phyloP scores from a whole-genome alignment of 257 asterid genomes.

The Plantago major region DNA sequence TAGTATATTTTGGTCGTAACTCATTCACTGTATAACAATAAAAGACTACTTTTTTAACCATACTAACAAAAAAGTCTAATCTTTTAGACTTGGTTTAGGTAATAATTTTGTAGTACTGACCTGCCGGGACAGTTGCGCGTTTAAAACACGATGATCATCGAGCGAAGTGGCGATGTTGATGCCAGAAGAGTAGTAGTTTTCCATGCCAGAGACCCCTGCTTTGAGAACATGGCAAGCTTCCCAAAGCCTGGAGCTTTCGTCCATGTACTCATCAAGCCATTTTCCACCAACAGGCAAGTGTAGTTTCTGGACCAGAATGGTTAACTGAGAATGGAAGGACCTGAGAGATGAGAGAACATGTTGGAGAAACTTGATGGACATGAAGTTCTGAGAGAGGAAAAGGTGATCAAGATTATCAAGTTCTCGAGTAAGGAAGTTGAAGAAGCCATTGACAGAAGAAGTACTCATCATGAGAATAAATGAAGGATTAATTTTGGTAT shows the following conservation, averaged over 20 bases:
- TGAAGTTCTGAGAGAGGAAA: conserved; percentile 47
- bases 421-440: conserved; percentile 46
- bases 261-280: conserved; percentile 83
- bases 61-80: no score
- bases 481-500: background rate
- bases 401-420: conserved; percentile 56
- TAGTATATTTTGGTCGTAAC: no score
- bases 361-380: conserved; percentile 55
- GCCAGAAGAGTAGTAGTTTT: conserved; percentile 42
- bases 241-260: conserved; percentile 77
- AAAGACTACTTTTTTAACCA: no score
- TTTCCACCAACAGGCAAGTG: conserved; percentile 66
- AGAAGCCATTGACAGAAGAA: conserved; percentile 51
- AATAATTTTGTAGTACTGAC: conserved; percentile 15
- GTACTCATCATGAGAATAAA: conserved; percentile 46
- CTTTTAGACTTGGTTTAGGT: no score
- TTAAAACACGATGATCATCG: conserved; percentile 35
- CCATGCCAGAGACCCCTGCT: conserved; percentile 52
- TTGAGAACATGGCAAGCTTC: conserved; percentile 57
- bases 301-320: conserved; percentile 42
- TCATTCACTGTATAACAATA: no score
- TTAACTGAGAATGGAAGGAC: conserved; percentile 58
- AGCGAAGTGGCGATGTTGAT: conserved; percentile 41
- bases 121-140: conserved; percentile 68
- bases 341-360: conserved; percentile 52